Conservation (phyloP, 2,329 filamentous ascomycete genomes). For the Verticillium zaregamsianum region DNA sequence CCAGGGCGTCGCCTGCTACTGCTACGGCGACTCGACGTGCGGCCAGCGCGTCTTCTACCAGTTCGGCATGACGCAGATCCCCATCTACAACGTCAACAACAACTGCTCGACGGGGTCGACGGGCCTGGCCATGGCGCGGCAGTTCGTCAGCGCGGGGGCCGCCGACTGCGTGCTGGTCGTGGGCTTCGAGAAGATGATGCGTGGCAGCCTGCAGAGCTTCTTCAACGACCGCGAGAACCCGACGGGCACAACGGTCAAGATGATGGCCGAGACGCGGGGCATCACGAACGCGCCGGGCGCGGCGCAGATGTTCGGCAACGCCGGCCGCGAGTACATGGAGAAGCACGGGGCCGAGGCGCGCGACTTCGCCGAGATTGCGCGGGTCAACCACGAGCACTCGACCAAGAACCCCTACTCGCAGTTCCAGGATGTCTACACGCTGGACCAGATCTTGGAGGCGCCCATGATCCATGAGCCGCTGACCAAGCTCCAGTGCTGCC, state of each 20-base stretch:
- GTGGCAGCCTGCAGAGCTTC: slow-evolving; percentile 76
- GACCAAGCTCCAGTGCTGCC: slow-evolving; percentile 98
- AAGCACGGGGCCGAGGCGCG: slow-evolving; percentile 77
- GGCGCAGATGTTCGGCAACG: slow-evolving; percentile 94
- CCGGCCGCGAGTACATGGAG: slow-evolving; percentile 91
- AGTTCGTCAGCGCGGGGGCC: slow-evolving; percentile 72
- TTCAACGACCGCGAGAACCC: slow-evolving; percentile 85
- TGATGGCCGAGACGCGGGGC: slow-evolving; percentile 82
- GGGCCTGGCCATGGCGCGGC: slow-evolving; percentile 78
- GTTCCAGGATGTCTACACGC: slow-evolving; percentile 87
- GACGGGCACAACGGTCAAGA: slow-evolving; percentile 63
- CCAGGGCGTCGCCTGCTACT: slow-evolving; percentile 94
- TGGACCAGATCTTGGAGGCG: slow-evolving; percentile 72
- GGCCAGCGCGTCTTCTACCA: slow-evolving; percentile 98
- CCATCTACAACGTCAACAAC: slow-evolving; percentile 98
- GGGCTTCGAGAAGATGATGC: slow-evolving; percentile 98
- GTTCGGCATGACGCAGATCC: slow-evolving; percentile 95
- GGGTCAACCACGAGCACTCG: slow-evolving; percentile 89
- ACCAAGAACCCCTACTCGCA: slow-evolving; percentile 96
- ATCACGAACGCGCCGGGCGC: slow-evolving; percentile 78
- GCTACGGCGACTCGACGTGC: slow-evolving; percentile 92
- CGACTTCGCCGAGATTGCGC: slow-evolving; percentile 93
- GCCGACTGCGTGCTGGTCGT: slow-evolving; percentile 88
- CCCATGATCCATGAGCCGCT: slow-evolving; percentile 80
- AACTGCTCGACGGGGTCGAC: slow-evolving; percentile 97